Conservation (phyloP, 1,284 basidiomycete species). For the Leccinum fallax region DNA sequence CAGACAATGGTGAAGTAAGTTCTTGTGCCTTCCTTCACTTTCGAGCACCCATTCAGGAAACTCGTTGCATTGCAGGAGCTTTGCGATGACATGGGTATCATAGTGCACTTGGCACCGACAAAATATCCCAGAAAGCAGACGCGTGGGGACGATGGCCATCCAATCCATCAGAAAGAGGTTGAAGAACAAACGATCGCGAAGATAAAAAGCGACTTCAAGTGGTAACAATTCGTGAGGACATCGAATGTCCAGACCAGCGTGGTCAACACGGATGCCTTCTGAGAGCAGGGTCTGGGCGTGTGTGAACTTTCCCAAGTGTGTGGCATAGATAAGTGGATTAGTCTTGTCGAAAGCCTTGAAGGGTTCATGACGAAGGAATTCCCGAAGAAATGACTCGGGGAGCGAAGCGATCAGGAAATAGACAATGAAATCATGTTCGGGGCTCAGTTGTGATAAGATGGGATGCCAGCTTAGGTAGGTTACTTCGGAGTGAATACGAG, state of each 20-base stretch:
- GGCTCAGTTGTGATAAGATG: neutral
- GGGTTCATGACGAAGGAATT: neutral
- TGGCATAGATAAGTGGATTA: constrained; percentile 5
- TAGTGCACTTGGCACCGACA: neutral
- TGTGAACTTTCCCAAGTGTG: constrained; percentile 1
- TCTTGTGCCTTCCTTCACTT: neutral
- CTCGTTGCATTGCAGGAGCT: constrained; percentile 1
- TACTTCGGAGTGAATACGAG: neutral
- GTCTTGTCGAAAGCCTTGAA: neutral
- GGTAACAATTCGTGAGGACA: neutral
- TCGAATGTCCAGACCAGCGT: neutral
- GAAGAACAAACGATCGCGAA: neutral
- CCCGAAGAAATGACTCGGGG: neutral
- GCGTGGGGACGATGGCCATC: neutral
- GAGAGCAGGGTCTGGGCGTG: constrained; percentile 5
- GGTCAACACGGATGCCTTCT: neutral
- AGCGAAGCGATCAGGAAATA: neutral
- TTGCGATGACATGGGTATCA: neutral
- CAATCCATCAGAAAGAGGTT: constrained; percentile 1
- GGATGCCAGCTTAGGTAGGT: neutral
- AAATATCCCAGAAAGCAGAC: constrained; percentile 1
- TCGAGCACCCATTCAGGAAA: constrained; percentile 6
- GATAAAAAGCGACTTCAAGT: neutral
- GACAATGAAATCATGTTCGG: constrained; percentile 4
- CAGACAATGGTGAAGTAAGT: neutral